These are phyloP conservation scores for Sporothrix schenckii DNA, from an alignment of 2,329 filamentous ascomycete species.

Conservation along the genomic window DNA sequence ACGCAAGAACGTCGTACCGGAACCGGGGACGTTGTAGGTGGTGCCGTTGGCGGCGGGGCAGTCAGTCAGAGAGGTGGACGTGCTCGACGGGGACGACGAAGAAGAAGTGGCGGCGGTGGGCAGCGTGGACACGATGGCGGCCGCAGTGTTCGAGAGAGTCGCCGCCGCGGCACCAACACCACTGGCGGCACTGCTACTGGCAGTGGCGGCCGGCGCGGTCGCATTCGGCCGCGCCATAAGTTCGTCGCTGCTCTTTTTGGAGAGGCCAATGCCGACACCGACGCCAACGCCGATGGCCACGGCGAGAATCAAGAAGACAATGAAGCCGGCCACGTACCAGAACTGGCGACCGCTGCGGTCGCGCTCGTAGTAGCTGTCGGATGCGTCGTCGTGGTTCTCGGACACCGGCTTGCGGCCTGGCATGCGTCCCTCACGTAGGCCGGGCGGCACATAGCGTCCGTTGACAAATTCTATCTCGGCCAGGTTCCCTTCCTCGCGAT, in stretches of 20 bases:
- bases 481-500: conserved; percentile 28
- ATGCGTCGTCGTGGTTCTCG: conserved; percentile 29
- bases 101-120: conserved; percentile 36
- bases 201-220: neutral
- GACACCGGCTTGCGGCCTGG: conserved; percentile 34
- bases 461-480: conserved; percentile 36
- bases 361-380: conserved; percentile 38
- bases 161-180: neutral
- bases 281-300: conserved; percentile 45
- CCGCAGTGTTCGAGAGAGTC: neutral
- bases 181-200: neutral
- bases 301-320: conserved; percentile 40
- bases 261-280: conserved; percentile 46
- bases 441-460: conserved; percentile 36
- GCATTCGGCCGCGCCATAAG: neutral
- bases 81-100: conserved; percentile 14
- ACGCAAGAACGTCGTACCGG: conserved; percentile 48
- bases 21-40: conserved; percentile 48
- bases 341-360: conserved; percentile 40
- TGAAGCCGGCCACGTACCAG: conserved; percentile 43
- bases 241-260: neutral
- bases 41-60: conserved; percentile 53
- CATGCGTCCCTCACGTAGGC: conserved; percentile 34
- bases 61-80: conserved; percentile 39
- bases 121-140: conserved; percentile 26